Base-by-base conservation (phyloP, 202 grass and related monocot species). In the Panicum virgatum region DNA sequence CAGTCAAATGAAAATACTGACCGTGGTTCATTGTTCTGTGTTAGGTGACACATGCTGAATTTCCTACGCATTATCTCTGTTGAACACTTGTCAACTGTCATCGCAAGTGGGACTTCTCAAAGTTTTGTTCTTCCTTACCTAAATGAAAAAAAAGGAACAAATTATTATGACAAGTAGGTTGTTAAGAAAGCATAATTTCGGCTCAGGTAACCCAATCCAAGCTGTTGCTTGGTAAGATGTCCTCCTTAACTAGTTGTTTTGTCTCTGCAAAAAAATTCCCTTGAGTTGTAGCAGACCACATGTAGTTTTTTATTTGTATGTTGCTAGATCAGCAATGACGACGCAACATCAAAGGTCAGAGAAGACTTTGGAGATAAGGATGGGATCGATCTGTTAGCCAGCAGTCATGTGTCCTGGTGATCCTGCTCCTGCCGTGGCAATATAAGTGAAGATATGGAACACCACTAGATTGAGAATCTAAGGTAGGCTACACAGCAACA, bases 331-430 rank as follows among this genome's bases (percentile, higher is more conserved):
- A 42, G 77, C 63, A 68, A 44, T 69, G 77, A 57, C 36, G 36
- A 68, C 48, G 6, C 64, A 69, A 0, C 75, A 79, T 54, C 78
- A 44, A 8, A 80, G 48, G 64, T 80, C 78, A 69, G 23, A 80
- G 64, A 69, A 29, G 64, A 69, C 51, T 80, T 69, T 58, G 29
- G 64, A 5, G n/a, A 29, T 29, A 57, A 54, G 9, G 15, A 80
- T 68, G 22, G 25, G 44, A 80, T 77, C 37, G 11, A 77, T 40
- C 16, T 30, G 73, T 76, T 80, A 36, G 45, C 42, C 3, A 56
- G 11, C 50, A 38, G 6, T 37, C 32, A 36, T 56, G 32, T n/a
- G 40, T 62, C 36, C 7, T 61, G 14, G 19, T 40, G 30, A 52
- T 78, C 32, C 30, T 26, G 30, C 45, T 78, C 32, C 30, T 26